Percentiles rank a stretch among this genome's conserved stretches.
phyloP scores from a whole-genome alignment of 495 filamentous ascomycete species.

The Hyaloscypha variabilis region DNA sequence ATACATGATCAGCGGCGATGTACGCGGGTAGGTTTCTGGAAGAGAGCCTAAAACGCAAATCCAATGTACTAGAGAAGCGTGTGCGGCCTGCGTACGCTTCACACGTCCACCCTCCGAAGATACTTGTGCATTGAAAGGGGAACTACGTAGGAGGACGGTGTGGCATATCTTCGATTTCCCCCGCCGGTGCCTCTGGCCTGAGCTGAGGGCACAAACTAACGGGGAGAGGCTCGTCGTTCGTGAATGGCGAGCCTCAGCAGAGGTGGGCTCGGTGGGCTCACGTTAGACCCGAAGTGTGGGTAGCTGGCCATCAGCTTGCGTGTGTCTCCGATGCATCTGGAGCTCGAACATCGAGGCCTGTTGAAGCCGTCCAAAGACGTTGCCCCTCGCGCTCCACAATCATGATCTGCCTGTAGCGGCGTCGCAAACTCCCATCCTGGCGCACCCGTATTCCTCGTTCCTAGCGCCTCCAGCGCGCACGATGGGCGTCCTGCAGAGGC shows the following conservation, averaged over 20 bases:
- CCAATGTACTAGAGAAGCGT: not conserved
- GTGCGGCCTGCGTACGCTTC: not conserved
- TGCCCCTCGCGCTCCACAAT: not conserved
- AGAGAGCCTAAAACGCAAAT: not conserved
- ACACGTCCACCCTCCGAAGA: not conserved
- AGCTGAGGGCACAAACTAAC: not conserved
- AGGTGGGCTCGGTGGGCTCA: not conserved
- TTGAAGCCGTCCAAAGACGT: not conserved
- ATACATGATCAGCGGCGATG: slow-evolving; percentile 1
- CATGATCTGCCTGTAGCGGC: not conserved
- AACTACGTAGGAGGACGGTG: not conserved
- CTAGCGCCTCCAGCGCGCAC: not conserved
- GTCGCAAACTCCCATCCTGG: not conserved
- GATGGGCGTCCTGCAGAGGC: not conserved
- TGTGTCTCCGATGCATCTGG: not conserved
- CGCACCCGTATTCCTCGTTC: not conserved
- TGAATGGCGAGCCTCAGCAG: not conserved
- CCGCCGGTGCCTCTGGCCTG: not conserved
- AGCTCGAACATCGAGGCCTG: not conserved
- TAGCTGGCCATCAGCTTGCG: slow-evolving; percentile 12
- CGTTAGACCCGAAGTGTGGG: not conserved
- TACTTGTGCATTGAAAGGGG: not conserved
- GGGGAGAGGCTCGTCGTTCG: not conserved
- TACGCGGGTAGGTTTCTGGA: slow-evolving; percentile 6
- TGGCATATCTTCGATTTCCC: not conserved